Percentiles rank a stretch among this genome's conserved stretches.
Conservation (phyloP, 2,329 filamentous ascomycete genomes). For the Verticillium albo-atrum region DNA sequence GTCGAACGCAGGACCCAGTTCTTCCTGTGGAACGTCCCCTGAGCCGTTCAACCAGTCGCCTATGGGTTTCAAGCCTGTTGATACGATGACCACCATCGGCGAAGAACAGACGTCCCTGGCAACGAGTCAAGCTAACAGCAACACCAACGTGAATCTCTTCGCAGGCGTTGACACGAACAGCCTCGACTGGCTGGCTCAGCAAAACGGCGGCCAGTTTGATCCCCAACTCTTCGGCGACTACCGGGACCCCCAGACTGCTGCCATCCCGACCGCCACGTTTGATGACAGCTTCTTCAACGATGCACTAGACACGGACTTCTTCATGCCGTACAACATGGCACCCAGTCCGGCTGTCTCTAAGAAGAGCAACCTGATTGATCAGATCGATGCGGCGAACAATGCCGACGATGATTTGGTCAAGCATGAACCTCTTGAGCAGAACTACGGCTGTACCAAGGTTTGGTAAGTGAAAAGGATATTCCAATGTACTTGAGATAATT, state of each 20-base stretch:
- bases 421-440: conserved; percentile 31
- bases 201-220: conserved; percentile 84
- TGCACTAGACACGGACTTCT: conserved; percentile 76
- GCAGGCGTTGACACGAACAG: conserved; percentile 45
- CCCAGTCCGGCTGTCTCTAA: conserved; percentile 35
- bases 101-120: conserved; percentile 51
- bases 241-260: conserved; percentile 80
- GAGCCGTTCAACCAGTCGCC: conserved; percentile 72
- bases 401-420: conserved; percentile 60
- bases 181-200: conserved; percentile 71
- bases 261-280: conserved; percentile 65
- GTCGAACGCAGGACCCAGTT: conserved; percentile 52
- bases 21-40: conserved; percentile 72
- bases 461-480: conserved; percentile 59
- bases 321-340: conserved; percentile 71
- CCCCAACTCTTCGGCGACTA: conserved; percentile 90
- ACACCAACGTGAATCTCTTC: conserved; percentile 12
- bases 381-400: conserved; percentile 73
- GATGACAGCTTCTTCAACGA: conserved; percentile 69
- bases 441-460: conserved; percentile 84
- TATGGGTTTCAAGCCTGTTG: conserved; percentile 57
- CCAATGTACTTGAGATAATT: background rate
- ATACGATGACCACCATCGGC: conserved; percentile 60
- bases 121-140: conserved; percentile 21
- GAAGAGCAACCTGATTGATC: conserved; percentile 69